Base-by-base conservation (phyloP, 179 eudicot species). In the Gypsophila paniculata region DNA sequence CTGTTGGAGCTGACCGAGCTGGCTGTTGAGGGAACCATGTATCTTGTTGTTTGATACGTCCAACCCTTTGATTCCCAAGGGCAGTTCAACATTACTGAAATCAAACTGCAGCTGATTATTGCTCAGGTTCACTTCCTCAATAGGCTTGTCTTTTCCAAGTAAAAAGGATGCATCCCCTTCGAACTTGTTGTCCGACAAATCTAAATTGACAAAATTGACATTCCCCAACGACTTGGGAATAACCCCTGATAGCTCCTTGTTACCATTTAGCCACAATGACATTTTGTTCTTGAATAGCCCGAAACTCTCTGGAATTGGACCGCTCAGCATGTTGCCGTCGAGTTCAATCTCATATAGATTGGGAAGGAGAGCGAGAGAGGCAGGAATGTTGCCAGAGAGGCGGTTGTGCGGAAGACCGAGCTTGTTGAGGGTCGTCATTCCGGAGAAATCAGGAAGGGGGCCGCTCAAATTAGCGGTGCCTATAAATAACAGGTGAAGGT, bases 171-270 rank as follows among this genome's bases (percentile, higher is more conserved):
- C 46, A 42, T 42, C 46, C 58, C 74, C 74, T 10, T 4, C 10
- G 3, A 71, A 29, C 21, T 60, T 14, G 44, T 71, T 71, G 12
- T 59, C 0, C 10, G 57, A 59, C 67, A 71, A 44, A 60, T 71
- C 66, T n/a, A 71, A 23, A 15, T 0, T 0, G 2, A 4, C 15
- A 12, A 71, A 22, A 44, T 60, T 60, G 0, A 11, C 25, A 8
- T 71, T 11, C 8, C 67, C 74, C 38, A 71, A 60, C 17, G 58
- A 71, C 18, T 48, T 60, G 29, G 67, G 74, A 54, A 71, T 60
- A 2, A 10, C 22, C 0, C 67, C 58, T 0, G 67, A 71, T n/a
- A 71, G 34, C 0, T 23, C 0, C 18, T 46, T 57, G 38, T 71
- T 71, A 6, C 38, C 52, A 0, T 9, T 3, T 3, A 58, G 38